Conservation (phyloP, 139 green algal genomes). For the Chlorella sp. region DNA sequence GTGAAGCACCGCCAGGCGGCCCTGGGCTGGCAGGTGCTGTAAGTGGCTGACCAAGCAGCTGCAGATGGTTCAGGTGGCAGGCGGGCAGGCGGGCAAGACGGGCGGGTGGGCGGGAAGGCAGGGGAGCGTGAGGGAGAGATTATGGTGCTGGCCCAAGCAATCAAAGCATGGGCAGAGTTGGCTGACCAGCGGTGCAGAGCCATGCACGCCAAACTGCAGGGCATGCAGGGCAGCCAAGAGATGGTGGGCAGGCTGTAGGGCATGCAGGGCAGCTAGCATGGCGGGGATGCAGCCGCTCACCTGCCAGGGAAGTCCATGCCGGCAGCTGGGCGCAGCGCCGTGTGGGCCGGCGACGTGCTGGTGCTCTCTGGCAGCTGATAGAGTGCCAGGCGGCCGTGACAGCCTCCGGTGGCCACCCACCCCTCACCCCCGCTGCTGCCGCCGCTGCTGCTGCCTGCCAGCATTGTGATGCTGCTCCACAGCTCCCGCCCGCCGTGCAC, state of each 20-base stretch:
- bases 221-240: background rate
- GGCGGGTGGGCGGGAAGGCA: background rate
- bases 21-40: background rate
- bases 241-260: background rate
- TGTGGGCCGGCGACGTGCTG: background rate
- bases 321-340: background rate
- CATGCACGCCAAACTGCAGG: background rate
- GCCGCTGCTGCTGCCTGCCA: background rate
- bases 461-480: conserved; percentile 4
- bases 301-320: background rate
- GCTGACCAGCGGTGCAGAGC: background rate
- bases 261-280: background rate
- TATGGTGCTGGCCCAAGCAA: background rate
- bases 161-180: background rate
- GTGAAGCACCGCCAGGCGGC: background rate
- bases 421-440: background rate
- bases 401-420: conserved; percentile 16
- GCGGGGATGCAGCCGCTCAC: background rate
- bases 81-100: background rate
- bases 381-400: background rate
- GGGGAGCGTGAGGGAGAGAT: background rate
- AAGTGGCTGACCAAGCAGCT: conserved; percentile 13
- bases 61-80: background rate
- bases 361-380: background rate
- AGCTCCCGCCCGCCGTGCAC: background rate